Evolutionary conservation across 1,139 yeast genomes (phyloP), one percentile per base, ranked within the genome.

Genomic region (Suhomyces wounanorum): DNA sequence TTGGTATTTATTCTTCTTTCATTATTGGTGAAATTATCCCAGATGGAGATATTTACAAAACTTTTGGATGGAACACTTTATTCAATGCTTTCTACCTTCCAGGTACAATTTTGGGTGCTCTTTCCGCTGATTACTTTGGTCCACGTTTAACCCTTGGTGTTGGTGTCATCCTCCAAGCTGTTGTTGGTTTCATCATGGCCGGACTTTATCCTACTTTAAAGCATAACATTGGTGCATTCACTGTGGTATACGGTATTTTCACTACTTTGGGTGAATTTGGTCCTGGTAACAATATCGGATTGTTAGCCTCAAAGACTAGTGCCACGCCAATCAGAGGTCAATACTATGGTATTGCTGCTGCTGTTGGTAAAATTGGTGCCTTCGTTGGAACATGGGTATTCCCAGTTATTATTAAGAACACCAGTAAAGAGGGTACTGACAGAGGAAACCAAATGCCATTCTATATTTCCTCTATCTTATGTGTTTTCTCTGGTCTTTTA

Each of bases 11-110:
- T 70, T 87, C 96, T 11, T 73, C 91, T 18, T 77, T 78, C 55
- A 88, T 91, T 56, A 72, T 89, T 57, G 73, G 77, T 35, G 67
- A 72, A 42, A 72, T 89, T 52, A 81, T 88, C 53, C 84, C 88
- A 28, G 84, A 77, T 47, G 79, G 78, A 42, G 82, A 84, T 59
- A 69, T 89, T 55, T 85, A 86, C 70, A 81, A 85, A 66, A 80
- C 87, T 23, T 89, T 90, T 72, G 97, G 97, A 47, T 92, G 97
- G 97, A 89, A 87, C 67, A 88, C 89, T 54, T 94, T 92, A 5
- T 81, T 92, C 62, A 90, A 89, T 69, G 75, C 89, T 63, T 92
- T 92, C 68, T 91, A 92, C 68, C 72, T 92, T 40, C 97, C 97
- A 11, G 98, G 98, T 58, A 80, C 96, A 1, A 81, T 90, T 64